These are phyloP conservation scores for Aquilaria malaccensis DNA, from an alignment of 345 rosid species.

Conservation along the genomic window DNA sequence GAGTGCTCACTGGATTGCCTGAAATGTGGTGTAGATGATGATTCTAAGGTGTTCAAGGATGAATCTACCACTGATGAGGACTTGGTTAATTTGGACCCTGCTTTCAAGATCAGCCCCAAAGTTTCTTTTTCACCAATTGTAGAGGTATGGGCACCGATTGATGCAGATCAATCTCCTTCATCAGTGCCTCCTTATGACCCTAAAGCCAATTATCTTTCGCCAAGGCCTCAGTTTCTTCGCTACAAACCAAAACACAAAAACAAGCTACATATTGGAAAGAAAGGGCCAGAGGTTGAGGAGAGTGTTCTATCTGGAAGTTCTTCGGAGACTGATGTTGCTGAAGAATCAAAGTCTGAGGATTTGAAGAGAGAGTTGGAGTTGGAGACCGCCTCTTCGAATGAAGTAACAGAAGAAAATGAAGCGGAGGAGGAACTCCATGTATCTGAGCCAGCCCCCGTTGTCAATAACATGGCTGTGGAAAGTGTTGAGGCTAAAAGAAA, in stretches of 20 bases:
- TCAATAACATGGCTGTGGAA: slow-evolving; percentile 10
- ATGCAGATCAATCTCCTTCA: slow-evolving; percentile 26
- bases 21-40: too few species aligned
- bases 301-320: slow-evolving; percentile 21
- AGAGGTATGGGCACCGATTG: slow-evolving; percentile 46
- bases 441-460: slow-evolving; percentile 15
- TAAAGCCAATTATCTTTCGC: slow-evolving; percentile 48
- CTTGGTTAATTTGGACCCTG: slow-evolving; percentile 37
- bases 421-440: slow-evolving; percentile 22
- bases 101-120: slow-evolving; percentile 34
- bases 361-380: slow-evolving; percentile 27
- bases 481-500: slow-evolving; percentile 18
- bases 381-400: slow-evolving; percentile 22
- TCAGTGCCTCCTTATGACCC: slow-evolving; percentile 29
- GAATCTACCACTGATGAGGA: slow-evolving; percentile 22
- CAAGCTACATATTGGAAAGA: not conserved
- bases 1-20: too few species aligned
- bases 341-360: slow-evolving; percentile 36
- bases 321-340: slow-evolving; percentile 43
- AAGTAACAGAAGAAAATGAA: slow-evolving; percentile 9
- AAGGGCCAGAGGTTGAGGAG: too few species aligned
- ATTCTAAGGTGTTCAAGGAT: not conserved
- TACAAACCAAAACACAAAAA: slow-evolving; percentile 27
- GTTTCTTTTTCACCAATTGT: slow-evolving; percentile 21
- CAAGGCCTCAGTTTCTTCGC: slow-evolving; percentile 60